Base-by-base conservation (phyloP, 2,329 filamentous ascomycete species). In the Aspergillus alliaceus region DNA sequence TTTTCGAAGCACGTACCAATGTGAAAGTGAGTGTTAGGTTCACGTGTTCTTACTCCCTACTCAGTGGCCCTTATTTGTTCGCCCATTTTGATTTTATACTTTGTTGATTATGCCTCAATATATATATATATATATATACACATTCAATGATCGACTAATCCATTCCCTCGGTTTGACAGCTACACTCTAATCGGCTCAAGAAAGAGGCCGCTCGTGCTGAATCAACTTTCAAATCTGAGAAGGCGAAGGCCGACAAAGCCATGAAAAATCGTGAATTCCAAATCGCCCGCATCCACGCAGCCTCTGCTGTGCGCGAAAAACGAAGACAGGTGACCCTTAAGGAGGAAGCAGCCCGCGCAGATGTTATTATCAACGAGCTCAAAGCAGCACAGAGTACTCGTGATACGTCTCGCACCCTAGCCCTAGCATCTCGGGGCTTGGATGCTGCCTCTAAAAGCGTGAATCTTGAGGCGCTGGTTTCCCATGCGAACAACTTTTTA, bases 281-380 rank as follows among this genome's bases (percentile, higher is more conserved):
- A 62, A 80, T 80, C 64, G 77, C 78, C 44, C 77, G 77, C 51
- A 79, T 80, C 66, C 78, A 80, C 66, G 77, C 77, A 53, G 72
- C 72, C 20, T 77, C 75, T 46, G 76, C 77, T 29, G 71, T 80
- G 27, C 77, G 77, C 59, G 77, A 80, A 54, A 79, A 78, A 53
- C 74, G 77, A 53, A 75, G 78, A 59, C 74, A 78, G 57, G 73
- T 79, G 18, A 75, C 75, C 12, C 74, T 80, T 5, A 73, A 74
- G 55, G 73, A 76, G 6, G 75, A 80, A 62, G 76, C 78, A 7
- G 77, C 77, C 14, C 75, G 77, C 18, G 77, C 78, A 42, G 78
- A 80, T 55, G 78, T 79, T 0, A 79, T 80, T n/a, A 79, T 78
- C 61, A 78, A 78, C 53, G 76, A 79, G 54, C 73, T 80, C 3